Evolutionary conservation across 78 protist species (phyloP).

Genomic region (Dictyostelium intermedium): DNA sequence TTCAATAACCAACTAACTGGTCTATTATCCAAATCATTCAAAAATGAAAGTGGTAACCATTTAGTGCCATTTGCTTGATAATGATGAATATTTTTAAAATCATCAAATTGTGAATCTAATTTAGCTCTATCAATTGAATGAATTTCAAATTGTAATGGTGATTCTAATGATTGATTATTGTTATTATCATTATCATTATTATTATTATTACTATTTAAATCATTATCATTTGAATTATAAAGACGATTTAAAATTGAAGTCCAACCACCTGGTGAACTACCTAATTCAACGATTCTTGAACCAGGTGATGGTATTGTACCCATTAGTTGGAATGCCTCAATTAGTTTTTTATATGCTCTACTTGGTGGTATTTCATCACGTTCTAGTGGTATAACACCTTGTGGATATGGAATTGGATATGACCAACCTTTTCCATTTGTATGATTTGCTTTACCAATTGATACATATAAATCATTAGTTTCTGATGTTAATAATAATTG

Average conservation of each 20-base stretch:
- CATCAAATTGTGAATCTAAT: neutral
- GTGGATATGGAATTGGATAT: conserved; percentile 29
- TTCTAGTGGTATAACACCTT: neutral
- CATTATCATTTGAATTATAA: neutral
- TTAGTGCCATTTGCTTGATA: neutral
- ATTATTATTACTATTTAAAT: too few relatives aligned
- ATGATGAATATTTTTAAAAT: neutral
- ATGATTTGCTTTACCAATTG: neutral
- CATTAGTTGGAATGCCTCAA: neutral
- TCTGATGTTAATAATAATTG: neutral
- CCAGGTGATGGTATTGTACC: conserved; percentile 6
- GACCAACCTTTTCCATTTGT: conserved; percentile 33
- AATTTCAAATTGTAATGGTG: neutral
- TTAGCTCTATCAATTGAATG: neutral
- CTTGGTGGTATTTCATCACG: conserved; percentile 29
- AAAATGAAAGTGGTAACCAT: neutral
- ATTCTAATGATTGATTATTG: neutral
- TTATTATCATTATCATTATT: too few relatives aligned
- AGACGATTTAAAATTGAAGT: conserved; percentile 2
- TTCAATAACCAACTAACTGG: conserved; percentile 41
- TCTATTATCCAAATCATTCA: neutral
- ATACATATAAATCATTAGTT: neutral
- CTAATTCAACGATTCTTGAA: conserved; percentile 21
- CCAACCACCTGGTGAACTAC: conserved; percentile 78
- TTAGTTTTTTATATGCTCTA: conserved; percentile 61